Conservation (phyloP, 2,329 filamentous ascomycete species). For the Scorias spongiosa region DNA sequence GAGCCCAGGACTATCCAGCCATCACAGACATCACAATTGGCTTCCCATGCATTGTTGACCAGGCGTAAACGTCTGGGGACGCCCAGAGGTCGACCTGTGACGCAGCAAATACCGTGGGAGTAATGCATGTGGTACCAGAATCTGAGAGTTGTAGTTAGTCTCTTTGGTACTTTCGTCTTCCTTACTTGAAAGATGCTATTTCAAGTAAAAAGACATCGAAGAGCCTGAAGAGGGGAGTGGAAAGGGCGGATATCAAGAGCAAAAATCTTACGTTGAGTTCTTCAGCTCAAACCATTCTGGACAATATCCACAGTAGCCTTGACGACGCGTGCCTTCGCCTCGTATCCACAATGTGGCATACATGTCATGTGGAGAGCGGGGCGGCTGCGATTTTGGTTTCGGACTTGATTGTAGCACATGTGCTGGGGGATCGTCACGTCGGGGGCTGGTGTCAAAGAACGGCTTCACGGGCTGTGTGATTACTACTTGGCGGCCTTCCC, state of each 20-base stretch:
- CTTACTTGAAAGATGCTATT: no score
- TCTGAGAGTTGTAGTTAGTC: not conserved
- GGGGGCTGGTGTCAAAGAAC: not conserved
- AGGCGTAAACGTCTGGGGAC: conserved; percentile 62
- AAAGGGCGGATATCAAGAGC: no score
- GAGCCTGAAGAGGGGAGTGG: not conserved
- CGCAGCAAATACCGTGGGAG: conserved; percentile 71
- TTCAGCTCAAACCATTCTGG: conserved; percentile 81
- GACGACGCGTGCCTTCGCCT: conserved; percentile 72
- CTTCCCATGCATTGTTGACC: conserved; percentile 70
- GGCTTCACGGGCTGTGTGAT: no score
- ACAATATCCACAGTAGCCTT: conserved; percentile 82
- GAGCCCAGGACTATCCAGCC: conserved; percentile 71
- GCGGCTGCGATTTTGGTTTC: not conserved
- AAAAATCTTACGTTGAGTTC: conserved; percentile 47
- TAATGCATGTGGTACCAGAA: conserved; percentile 93
- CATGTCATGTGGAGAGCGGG: conserved; percentile 61
- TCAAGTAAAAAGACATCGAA: not conserved
- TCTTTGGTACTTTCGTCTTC: no score
- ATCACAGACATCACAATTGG: conserved; percentile 60
- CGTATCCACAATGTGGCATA: conserved; percentile 77
- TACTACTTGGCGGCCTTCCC: no score
- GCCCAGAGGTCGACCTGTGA: conserved; percentile 64
- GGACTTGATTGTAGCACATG: not conserved
- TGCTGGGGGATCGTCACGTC: not conserved